These are phyloP conservation scores for Sisymbrium altissimum DNA, from an alignment of 345 rosid genomes.

Conservation along the genomic window DNA sequence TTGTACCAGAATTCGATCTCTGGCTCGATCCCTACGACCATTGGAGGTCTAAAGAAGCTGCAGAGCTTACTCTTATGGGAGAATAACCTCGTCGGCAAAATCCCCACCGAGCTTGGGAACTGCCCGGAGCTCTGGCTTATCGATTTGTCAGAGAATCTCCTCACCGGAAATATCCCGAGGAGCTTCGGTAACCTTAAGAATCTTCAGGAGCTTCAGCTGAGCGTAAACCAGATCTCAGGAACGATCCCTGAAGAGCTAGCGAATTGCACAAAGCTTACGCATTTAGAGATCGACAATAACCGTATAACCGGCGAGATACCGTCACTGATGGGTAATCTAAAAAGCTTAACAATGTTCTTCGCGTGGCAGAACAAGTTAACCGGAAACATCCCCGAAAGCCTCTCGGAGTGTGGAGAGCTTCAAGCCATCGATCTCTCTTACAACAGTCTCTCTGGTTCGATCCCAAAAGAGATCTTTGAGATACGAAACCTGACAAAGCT, in stretches of 20 bases:
- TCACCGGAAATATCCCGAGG: constrained; percentile 70
- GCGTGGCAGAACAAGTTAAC: constrained; percentile 84
- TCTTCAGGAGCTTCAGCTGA: constrained; percentile 68
- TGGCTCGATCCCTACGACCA: constrained; percentile 58
- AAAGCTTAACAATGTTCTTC: constrained; percentile 62
- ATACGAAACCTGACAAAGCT: constrained; percentile 73
- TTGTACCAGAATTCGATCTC: constrained; percentile 74
- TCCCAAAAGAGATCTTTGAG: constrained; percentile 62
- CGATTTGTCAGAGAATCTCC: constrained; percentile 66
- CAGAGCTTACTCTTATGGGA: constrained; percentile 67
- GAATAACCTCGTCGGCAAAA: constrained; percentile 61
- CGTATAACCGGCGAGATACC: constrained; percentile 74
- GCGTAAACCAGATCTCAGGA: constrained; percentile 76
- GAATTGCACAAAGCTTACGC: constrained; percentile 54
- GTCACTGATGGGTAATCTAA: constrained; percentile 50
- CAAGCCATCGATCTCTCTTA: constrained; percentile 83
- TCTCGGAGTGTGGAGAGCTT: constrained; percentile 59
- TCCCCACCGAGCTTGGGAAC: constrained; percentile 71
- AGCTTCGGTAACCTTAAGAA: constrained; percentile 53
- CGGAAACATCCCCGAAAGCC: constrained; percentile 61
- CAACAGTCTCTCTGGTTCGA: constrained; percentile 65
- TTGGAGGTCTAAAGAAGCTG: constrained; percentile 56
- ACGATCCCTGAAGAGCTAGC: constrained; percentile 58
- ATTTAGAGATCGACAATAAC: constrained; percentile 83
- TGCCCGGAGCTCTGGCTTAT: constrained; percentile 55